Conservation (phyloP, 2,329 filamentous ascomycete genomes). For the Clonostachys byssicola region DNA sequence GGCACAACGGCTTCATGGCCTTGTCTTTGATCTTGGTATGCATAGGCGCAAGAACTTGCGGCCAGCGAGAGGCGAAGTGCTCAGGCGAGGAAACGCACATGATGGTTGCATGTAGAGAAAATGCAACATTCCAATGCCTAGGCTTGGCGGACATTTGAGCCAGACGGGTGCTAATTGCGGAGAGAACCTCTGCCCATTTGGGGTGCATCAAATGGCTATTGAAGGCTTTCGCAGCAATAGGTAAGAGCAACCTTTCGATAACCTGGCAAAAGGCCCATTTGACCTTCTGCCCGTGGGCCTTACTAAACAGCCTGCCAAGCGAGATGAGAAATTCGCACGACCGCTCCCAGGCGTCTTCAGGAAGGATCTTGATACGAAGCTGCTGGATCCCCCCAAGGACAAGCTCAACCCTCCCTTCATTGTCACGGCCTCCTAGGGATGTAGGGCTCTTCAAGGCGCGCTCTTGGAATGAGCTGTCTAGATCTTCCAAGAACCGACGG, state of each 20-base stretch:
- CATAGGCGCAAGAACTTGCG: conserved; percentile 72
- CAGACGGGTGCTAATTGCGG: conserved; percentile 72
- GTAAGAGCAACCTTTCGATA: conserved; percentile 79
- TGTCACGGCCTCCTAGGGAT: conserved; percentile 52
- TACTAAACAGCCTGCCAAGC: conserved; percentile 76
- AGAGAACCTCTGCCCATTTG: conserved; percentile 84
- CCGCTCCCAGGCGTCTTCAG: conserved; percentile 74
- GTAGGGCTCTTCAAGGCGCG: conserved; percentile 65
- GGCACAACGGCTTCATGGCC: conserved; percentile 68
- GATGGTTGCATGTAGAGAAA: conserved; percentile 81
- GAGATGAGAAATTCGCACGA: conserved; percentile 86
- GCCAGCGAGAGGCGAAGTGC: conserved; percentile 80
- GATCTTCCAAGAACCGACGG: conserved; percentile 74
- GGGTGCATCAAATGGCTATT: conserved; percentile 72
- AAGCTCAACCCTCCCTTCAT: conserved; percentile 80
- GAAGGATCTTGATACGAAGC: conserved; percentile 69
- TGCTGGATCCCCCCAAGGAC: conserved; percentile 91
- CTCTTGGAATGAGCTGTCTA: conserved; percentile 75
- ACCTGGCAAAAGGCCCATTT: conserved; percentile 95
- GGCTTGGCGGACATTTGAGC: conserved; percentile 86
- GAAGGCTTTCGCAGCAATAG: conserved; percentile 77
- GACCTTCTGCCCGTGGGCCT: conserved; percentile 81
- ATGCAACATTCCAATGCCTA: conserved; percentile 85
- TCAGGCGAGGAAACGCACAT: conserved; percentile 86
- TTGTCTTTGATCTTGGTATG: conserved; percentile 84